phyloP scores from a whole-genome alignment of 1,139 yeast genomes.

The Suhomyces panamericanus region DNA sequence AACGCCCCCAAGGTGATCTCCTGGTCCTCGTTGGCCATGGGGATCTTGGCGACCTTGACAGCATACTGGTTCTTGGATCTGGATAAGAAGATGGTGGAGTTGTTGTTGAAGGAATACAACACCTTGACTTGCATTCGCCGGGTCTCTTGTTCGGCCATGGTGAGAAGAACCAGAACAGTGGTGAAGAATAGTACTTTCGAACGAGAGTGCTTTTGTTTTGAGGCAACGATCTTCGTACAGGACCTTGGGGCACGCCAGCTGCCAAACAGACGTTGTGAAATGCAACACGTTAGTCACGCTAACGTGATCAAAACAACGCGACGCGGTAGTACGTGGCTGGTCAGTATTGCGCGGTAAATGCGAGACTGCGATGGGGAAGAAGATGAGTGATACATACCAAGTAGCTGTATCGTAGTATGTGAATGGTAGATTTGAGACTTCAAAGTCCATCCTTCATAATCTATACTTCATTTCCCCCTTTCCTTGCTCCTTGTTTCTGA shows the following conservation, averaged over 20 bases:
- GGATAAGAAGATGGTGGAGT: slow-evolving; percentile 57
- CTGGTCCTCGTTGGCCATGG: slow-evolving; percentile 32
- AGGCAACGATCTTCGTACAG: slow-evolving; percentile 8
- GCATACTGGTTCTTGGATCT: slow-evolving; percentile 47
- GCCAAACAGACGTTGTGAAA: slow-evolving; percentile 1
- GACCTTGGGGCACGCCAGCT: slow-evolving; percentile 1
- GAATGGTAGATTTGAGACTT: too few relatives aligned
- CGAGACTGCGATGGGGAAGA: too few relatives aligned
- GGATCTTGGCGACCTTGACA: slow-evolving; percentile 50
- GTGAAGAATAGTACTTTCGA: neutral
- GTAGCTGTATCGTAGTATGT: too few relatives aligned
- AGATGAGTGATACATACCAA: too few relatives aligned
- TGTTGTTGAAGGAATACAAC: slow-evolving; percentile 60
- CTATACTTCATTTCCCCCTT: too few relatives aligned
- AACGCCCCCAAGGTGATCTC: slow-evolving; percentile 56
- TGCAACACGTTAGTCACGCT: slow-evolving; percentile 9
- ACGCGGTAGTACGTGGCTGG: slow-evolving; percentile 12
- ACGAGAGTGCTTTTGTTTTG: slow-evolving; percentile 8
- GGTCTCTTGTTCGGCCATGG: slow-evolving; percentile 25
- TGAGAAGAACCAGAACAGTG: slow-evolving; percentile 2
- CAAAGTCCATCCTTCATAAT: too few relatives aligned
- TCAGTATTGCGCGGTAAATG: neutral
- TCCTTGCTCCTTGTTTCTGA: too few relatives aligned
- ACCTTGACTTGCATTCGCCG: slow-evolving; percentile 55
- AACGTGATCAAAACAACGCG: slow-evolving; percentile 17